Conservation (phyloP, 176 grass and related monocot species). For the Musa itinerans region DNA sequence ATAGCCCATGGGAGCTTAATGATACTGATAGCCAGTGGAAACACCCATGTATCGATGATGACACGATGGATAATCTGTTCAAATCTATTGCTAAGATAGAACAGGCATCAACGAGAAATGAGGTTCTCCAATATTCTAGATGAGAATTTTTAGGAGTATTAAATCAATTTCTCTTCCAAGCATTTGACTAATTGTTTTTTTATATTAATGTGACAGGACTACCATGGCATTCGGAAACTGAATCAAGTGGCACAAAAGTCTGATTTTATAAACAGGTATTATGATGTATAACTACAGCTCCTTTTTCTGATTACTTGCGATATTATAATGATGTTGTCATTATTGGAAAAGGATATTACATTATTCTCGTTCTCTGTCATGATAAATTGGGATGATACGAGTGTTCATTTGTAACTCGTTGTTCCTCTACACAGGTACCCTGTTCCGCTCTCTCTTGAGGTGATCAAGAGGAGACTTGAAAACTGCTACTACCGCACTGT, state of each 20-base stretch:
- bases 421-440: constrained; percentile 45
- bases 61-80: constrained; percentile 42
- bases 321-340: background rate
- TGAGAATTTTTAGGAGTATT: constrained; percentile 5
- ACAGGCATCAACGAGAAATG: constrained; percentile 36
- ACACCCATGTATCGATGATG: constrained; percentile 57
- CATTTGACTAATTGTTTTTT: constrained; percentile 9
- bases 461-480: constrained; percentile 75
- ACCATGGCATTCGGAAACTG: constrained; percentile 57
- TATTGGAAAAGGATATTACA: no score
- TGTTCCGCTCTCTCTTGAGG: constrained; percentile 78
- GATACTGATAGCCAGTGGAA: constrained; percentile 67
- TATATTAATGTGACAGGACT: constrained; percentile 39
- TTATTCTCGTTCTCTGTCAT: background rate
- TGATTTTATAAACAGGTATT: constrained; percentile 91
- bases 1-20: constrained; percentile 96
- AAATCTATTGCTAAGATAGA: constrained; percentile 50
- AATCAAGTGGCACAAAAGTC: constrained; percentile 61
- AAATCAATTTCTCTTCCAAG: constrained; percentile 7
- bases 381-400: background rate
- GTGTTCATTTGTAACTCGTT: background rate
- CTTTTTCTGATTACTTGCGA: background rate
- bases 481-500: constrained; percentile 72
- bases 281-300: background rate
- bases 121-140: constrained; percentile 34